phyloP scores from a whole-genome alignment of 306 rosid species.

The Trifolium pratense region DNA sequence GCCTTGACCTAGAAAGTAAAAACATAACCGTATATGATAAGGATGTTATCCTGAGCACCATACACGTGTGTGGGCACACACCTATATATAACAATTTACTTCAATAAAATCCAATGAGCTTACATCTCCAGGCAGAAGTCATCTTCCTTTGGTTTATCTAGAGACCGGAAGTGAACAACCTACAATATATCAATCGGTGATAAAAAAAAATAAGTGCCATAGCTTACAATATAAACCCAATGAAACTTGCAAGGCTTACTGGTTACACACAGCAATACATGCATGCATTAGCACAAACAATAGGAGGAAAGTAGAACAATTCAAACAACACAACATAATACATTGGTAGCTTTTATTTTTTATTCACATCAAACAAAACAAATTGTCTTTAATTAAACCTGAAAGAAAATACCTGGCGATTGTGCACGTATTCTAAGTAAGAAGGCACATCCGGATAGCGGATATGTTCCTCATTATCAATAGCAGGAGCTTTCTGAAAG shows the following conservation, averaged over 20 bases:
- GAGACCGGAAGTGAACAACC: slow-evolving; percentile 91
- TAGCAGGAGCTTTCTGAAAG: slow-evolving; percentile 72
- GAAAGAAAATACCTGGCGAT: slow-evolving; percentile 74
- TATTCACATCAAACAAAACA: slow-evolving; percentile 13
- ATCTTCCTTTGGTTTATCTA: slow-evolving; percentile 89
- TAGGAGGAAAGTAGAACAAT: slow-evolving; percentile 3
- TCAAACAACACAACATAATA: slow-evolving; percentile 16
- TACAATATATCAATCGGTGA: slow-evolving; percentile 43
- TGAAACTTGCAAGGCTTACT: slow-evolving; percentile 3
- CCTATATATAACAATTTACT: slow-evolving; percentile 15
- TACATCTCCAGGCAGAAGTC: slow-evolving; percentile 86
- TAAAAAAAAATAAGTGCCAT: slow-evolving; percentile 12
- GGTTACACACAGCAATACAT: not conserved
- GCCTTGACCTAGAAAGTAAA: slow-evolving; percentile 73
- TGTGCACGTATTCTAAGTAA: slow-evolving; percentile 89
- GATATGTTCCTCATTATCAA: slow-evolving; percentile 54
- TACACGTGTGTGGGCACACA: not conserved
- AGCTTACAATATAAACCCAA: slow-evolving; percentile 20
- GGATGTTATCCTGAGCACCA: slow-evolving; percentile 28
- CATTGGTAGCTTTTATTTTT: not conserved
- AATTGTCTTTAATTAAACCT: not conserved
- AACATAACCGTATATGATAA: slow-evolving; percentile 19
- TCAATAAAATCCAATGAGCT: slow-evolving; percentile 45
- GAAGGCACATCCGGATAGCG: slow-evolving; percentile 95
- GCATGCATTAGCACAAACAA: slow-evolving; percentile 5